Evolutionary conservation across 1,284 basidiomycete species (phyloP).

Genomic region (Clitocybe nebularis): DNA sequence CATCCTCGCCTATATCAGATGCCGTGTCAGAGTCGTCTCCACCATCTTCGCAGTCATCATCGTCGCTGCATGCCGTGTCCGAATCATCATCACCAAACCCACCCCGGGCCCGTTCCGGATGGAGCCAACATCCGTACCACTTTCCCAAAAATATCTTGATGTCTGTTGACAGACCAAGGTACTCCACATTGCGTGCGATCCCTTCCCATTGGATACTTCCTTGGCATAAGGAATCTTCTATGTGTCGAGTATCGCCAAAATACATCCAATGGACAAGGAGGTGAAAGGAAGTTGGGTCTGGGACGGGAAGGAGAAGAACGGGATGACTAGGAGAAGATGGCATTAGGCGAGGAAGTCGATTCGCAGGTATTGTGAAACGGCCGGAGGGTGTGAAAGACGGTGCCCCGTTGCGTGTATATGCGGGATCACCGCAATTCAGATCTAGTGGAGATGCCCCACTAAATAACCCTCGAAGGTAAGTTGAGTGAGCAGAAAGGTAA

Average conservation of each 20-base stretch:
- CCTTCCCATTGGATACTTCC: constrained; percentile 73
- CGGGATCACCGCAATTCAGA: constrained; percentile 39
- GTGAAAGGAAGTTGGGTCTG: constrained; percentile 69
- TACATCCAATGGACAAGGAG: constrained; percentile 77
- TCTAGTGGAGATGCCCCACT: constrained; percentile 60
- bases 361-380: constrained; percentile 37
- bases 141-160: constrained; percentile 65
- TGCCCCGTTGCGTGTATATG: constrained; percentile 27
- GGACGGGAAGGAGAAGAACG: constrained; percentile 69
- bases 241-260: constrained; percentile 57
- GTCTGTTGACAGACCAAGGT: constrained; percentile 64
- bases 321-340: constrained; percentile 61
- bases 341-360: constrained; percentile 61
- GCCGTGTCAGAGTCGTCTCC: constrained; percentile 27
- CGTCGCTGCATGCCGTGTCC: constrained; percentile 28
- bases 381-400: constrained; percentile 24
- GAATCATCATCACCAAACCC: constrained; percentile 28
- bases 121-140: constrained; percentile 59
- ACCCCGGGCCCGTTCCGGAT: constrained; percentile 27
- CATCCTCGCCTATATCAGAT: constrained; percentile 30
- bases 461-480: constrained; percentile 62
- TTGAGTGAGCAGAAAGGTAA: constrained; percentile 70
- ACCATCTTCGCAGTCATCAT: constrained; percentile 23
- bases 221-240: constrained; percentile 55
- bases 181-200: constrained; percentile 77